phyloP scores from a whole-genome alignment of 129 eudicot genomes.

The Saposhnikovia divaricata region DNA sequence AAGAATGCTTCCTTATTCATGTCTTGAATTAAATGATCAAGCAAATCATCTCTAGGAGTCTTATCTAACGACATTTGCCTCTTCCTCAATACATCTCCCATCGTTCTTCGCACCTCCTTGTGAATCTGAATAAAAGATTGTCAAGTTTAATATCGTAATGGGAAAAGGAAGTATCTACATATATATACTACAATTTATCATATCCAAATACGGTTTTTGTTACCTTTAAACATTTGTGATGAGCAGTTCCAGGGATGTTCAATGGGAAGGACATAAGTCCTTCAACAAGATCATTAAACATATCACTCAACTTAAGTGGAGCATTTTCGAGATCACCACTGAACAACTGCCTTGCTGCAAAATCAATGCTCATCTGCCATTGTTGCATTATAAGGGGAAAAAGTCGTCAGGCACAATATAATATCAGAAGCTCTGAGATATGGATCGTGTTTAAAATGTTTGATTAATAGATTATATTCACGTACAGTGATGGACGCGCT shows the following conservation, averaged over 20 bases:
- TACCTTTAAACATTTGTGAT: constrained; percentile 60
- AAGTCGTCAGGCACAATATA: neutral
- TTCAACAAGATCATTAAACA: constrained; percentile 39
- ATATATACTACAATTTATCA: neutral
- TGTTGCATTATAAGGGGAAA: neutral
- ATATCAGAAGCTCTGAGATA: neutral
- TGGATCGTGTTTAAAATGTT: neutral
- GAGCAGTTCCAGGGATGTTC: constrained; percentile 49
- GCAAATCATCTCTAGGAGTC: constrained; percentile 36
- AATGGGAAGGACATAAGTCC: constrained; percentile 52
- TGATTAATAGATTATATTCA: neutral
- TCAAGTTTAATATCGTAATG: neutral
- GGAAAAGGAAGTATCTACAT: neutral
- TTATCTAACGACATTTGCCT: constrained; percentile 30
- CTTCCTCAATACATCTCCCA: constrained; percentile 31
- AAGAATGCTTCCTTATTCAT: constrained; percentile 33
- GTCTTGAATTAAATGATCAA: constrained; percentile 39
- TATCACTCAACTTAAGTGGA: constrained; percentile 36
- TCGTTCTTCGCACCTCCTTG: constrained; percentile 30
- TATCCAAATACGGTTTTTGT: neutral
- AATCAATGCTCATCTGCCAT: constrained; percentile 36
- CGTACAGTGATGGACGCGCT: constrained; percentile 36
- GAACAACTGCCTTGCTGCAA: constrained; percentile 32
- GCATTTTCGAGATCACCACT: constrained; percentile 44
- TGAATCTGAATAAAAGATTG: constrained; percentile 23